Conservation (phyloP, 192 early-diverging fungal genomes). For the Coemansia sp. region DNA sequence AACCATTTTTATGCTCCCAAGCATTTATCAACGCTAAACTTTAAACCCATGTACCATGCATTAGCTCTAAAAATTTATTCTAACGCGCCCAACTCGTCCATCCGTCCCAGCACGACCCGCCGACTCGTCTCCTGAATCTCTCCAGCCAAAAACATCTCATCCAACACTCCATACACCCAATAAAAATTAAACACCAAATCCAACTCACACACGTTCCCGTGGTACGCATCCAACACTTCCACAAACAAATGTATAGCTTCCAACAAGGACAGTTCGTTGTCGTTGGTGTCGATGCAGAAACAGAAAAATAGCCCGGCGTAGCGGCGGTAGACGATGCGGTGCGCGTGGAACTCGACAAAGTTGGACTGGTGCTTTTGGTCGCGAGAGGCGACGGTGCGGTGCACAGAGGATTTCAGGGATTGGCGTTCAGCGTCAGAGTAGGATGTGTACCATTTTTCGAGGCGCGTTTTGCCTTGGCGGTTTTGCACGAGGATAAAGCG, state of each 20-base stretch:
- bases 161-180: slow-evolving; percentile 94
- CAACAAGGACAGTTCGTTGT: slow-evolving; percentile 93
- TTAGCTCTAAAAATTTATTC: slow-evolving; percentile 42
- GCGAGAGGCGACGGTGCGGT: slow-evolving; percentile 90
- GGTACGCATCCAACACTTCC: slow-evolving; percentile 96
- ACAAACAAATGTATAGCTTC: slow-evolving; percentile 99
- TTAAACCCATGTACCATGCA: too few species aligned
- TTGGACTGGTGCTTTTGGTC: slow-evolving; percentile 98
- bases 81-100: slow-evolving; percentile 75
- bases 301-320: slow-evolving; percentile 99
- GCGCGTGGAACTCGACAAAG: slow-evolving; percentile 98
- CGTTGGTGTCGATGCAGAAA: slow-evolving; percentile 97
- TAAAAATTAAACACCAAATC: slow-evolving; percentile 99
- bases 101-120: slow-evolving; percentile 67
- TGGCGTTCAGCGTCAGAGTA: slow-evolving; percentile 92
- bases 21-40: neutral
- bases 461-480: slow-evolving; percentile 95
- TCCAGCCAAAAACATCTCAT: slow-evolving; percentile 97
- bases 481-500: slow-evolving; percentile 98
- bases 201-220: slow-evolving; percentile 97
- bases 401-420: slow-evolving; percentile 93
- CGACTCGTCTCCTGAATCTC: slow-evolving; percentile 97
- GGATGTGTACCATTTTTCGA: slow-evolving; percentile 96
- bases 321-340: slow-evolving; percentile 96
- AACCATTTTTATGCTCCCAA: slow-evolving; percentile 67